Conservation (phyloP, 2,329 filamentous ascomycete species). For the Alternaria ventricosa region DNA sequence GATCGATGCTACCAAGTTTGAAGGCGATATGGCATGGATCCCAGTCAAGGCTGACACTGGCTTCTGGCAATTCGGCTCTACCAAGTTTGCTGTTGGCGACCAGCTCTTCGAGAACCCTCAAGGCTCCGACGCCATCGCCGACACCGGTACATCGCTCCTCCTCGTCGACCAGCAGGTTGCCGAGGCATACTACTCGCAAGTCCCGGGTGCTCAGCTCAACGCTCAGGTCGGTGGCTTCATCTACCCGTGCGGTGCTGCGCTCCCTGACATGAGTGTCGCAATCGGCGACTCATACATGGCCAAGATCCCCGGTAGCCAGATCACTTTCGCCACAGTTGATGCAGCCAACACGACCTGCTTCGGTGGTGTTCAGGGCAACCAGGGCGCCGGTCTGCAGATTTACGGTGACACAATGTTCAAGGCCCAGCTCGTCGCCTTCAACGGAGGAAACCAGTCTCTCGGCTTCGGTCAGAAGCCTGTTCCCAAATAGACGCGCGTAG, state of each 20-base stretch:
- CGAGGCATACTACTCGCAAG: slow-evolving; percentile 53
- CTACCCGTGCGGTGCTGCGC: slow-evolving; percentile 51
- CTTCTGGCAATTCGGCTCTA: slow-evolving; percentile 72
- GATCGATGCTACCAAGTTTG: slow-evolving; percentile 70
- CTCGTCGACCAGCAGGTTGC: slow-evolving; percentile 63
- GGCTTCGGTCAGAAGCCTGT: slow-evolving; percentile 55
- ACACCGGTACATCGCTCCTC: slow-evolving; percentile 68
- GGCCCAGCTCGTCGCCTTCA: slow-evolving; percentile 67
- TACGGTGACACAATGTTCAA: slow-evolving; percentile 68
- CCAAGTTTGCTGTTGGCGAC: slow-evolving; percentile 63
- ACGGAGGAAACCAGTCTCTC: slow-evolving; percentile 59
- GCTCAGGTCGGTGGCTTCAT: slow-evolving; percentile 51
- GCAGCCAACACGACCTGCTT: slow-evolving; percentile 64
- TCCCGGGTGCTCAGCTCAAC: slow-evolving; percentile 48
- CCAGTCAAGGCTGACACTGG: slow-evolving; percentile 67
- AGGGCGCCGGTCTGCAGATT: slow-evolving; percentile 63
- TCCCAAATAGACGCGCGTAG: neutral
- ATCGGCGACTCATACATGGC: slow-evolving; percentile 66
- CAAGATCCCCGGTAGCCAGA: slow-evolving; percentile 58
- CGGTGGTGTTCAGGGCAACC: slow-evolving; percentile 69
- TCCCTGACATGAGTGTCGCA: slow-evolving; percentile 59
- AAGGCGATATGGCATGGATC: slow-evolving; percentile 67
- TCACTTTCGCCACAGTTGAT: slow-evolving; percentile 50
- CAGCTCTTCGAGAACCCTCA: slow-evolving; percentile 62
- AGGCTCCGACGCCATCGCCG: slow-evolving; percentile 54